These are phyloP conservation scores for Phytophthora ohioensis DNA, from an alignment of 352 stramenopile species.

Conservation along the genomic window DNA sequence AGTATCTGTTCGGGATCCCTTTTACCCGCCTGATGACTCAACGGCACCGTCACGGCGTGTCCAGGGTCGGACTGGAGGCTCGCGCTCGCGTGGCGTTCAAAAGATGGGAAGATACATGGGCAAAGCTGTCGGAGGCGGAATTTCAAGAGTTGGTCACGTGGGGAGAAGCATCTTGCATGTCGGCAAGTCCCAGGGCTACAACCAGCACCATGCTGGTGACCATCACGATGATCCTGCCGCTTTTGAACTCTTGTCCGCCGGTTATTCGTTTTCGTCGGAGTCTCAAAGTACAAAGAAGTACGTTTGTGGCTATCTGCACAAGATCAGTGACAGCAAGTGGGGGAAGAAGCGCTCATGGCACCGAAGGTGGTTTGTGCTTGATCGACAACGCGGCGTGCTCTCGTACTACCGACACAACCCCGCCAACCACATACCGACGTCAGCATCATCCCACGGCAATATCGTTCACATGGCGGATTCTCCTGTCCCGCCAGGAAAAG, in stretches of 20 bases:
- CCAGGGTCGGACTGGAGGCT: constrained; percentile 31
- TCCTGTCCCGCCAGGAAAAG: constrained; percentile 32
- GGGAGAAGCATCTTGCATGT: constrained; percentile 81
- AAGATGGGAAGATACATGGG: constrained; percentile 85
- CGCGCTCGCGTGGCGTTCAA: constrained; percentile 61
- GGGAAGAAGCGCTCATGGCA: constrained; percentile 84
- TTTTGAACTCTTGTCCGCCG: constrained; percentile 49
- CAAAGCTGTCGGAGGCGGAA: constrained; percentile 79
- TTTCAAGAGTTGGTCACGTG: constrained; percentile 82
- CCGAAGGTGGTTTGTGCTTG: constrained; percentile 87
- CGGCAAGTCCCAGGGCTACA: constrained; percentile 55
- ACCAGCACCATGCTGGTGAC: constrained; percentile 22
- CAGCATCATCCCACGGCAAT: constrained; percentile 63
- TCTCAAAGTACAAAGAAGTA: constrained; percentile 84
- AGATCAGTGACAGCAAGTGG: constrained; percentile 89
- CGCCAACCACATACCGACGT: constrained; percentile 65
- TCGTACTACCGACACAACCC: constrained; percentile 89
- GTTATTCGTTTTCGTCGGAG: constrained; percentile 79
- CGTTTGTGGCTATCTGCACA: constrained; percentile 86
- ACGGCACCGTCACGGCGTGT: constrained; percentile 19
- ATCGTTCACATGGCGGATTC: constrained; percentile 78
- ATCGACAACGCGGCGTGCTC: constrained; percentile 73
- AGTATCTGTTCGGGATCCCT: constrained; percentile 28
- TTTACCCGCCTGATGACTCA: constrained; percentile 31
- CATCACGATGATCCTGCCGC: constrained; percentile 41